Evolutionary conservation across 257 asterid genomes (phyloP).

Genomic region (Paulownia fortunei): DNA sequence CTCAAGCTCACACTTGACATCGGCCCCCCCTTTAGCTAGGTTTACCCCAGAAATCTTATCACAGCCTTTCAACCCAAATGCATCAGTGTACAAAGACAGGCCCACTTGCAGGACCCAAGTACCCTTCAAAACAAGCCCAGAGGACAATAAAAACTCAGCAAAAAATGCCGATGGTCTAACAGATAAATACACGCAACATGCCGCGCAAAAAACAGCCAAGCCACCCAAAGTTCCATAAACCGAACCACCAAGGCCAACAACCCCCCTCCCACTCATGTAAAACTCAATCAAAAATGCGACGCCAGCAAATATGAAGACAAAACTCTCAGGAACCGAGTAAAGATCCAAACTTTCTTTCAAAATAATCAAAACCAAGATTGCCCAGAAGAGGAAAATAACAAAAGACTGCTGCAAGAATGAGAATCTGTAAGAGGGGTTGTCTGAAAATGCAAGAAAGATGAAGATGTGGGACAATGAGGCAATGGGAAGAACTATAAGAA

Average conservation of each 20-base stretch:
- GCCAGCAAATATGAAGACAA: slow-evolving; percentile 58
- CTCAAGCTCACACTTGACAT: slow-evolving; percentile 73
- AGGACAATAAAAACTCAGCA: slow-evolving; percentile 68
- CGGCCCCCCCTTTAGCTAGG: slow-evolving; percentile 42
- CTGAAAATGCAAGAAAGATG: slow-evolving; percentile 63
- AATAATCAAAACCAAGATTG: slow-evolving; percentile 52
- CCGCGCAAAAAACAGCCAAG: slow-evolving; percentile 57
- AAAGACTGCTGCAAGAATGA: slow-evolving; percentile 73
- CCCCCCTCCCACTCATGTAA: slow-evolving; percentile 64
- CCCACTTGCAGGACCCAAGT: slow-evolving; percentile 90
- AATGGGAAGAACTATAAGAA: slow-evolving; percentile 64
- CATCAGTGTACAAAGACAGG: slow-evolving; percentile 67
- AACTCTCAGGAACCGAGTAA: slow-evolving; percentile 55
- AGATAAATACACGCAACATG: slow-evolving; percentile 67
- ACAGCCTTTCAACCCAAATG: slow-evolving; percentile 70
- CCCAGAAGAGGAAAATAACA: slow-evolving; percentile 70
- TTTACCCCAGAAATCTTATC: slow-evolving; percentile 44
- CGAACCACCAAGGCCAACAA: slow-evolving; percentile 61
- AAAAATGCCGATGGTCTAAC: slow-evolving; percentile 61
- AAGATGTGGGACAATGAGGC: slow-evolving; percentile 62
- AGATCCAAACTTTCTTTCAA: slow-evolving; percentile 64
- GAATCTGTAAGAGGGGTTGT: slow-evolving; percentile 61
- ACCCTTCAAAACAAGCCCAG: slow-evolving; percentile 72
- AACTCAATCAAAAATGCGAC: slow-evolving; percentile 63
- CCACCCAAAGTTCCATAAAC: slow-evolving; percentile 58